Evolutionary conservation across 1,284 basidiomycete species (phyloP).

Genomic region (Sanghuangporus baumii): DNA sequence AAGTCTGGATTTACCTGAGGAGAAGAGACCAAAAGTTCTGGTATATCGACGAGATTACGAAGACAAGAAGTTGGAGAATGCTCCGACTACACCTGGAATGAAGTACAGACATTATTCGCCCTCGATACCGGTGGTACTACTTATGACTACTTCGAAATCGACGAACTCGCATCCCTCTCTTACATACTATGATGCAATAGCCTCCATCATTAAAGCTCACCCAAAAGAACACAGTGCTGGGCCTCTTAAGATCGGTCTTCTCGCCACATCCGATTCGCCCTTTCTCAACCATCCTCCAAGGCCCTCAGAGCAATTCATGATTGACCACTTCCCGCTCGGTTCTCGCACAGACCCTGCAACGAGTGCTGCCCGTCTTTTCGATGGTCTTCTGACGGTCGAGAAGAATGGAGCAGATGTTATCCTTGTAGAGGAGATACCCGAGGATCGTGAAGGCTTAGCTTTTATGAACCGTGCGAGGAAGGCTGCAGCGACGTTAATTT

Average conservation of each 20-base stretch:
- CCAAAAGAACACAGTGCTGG: slow-evolving; percentile 16
- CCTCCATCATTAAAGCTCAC: slow-evolving; percentile 38
- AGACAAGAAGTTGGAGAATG: slow-evolving; percentile 58
- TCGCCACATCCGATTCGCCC: slow-evolving; percentile 62
- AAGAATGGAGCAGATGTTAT: slow-evolving; percentile 74
- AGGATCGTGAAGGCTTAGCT: slow-evolving; percentile 84
- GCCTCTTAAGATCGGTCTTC: slow-evolving; percentile 54
- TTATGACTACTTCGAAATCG: slow-evolving; percentile 48
- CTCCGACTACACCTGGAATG: slow-evolving; percentile 98
- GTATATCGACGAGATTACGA: slow-evolving; percentile 73
- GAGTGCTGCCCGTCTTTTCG: slow-evolving; percentile 82
- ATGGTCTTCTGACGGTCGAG: slow-evolving; percentile 83
- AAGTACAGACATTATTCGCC: slow-evolving; percentile 99
- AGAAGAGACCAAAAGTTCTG: slow-evolving; percentile 48
- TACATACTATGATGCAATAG: slow-evolving; percentile 23
- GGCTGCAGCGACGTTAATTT: slow-evolving; percentile 63
- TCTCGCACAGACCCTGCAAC: slow-evolving; percentile 51
- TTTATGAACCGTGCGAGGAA: slow-evolving; percentile 98
- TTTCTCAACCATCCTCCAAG: slow-evolving; percentile 40
- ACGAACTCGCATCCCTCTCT: slow-evolving; percentile 29
- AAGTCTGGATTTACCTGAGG: slow-evolving; percentile 26
- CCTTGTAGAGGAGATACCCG: slow-evolving; percentile 80
- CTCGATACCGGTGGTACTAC: slow-evolving; percentile 72
- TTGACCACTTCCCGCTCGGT: slow-evolving; percentile 47
- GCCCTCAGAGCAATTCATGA: slow-evolving; percentile 51